A percentile compares a stretch with the other conserved stretches of the same genome.
These are phyloP conservation scores for Xenoacremonium recifei DNA, from an alignment of 2,329 filamentous ascomycete genomes.

Conservation along the genomic window DNA sequence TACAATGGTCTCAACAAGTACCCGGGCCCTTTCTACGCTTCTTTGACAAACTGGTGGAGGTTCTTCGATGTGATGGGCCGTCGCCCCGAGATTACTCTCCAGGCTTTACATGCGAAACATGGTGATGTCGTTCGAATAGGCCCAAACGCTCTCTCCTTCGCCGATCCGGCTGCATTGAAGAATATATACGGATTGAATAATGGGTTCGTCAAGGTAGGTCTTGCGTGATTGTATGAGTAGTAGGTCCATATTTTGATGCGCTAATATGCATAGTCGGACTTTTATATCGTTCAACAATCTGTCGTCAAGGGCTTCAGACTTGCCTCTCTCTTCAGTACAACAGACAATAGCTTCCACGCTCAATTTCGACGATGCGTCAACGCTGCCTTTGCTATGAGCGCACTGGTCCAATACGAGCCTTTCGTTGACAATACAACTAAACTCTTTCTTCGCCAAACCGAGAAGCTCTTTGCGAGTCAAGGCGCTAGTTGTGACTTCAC, in stretches of 20 bases:
- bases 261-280: conserved; percentile 13
- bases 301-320: conserved; percentile 25
- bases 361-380: conserved; percentile 37
- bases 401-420: conserved; percentile 36
- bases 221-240: no score
- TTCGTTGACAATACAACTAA: conserved; percentile 32
- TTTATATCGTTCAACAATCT: conserved; percentile 28
- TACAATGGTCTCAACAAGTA: no score
- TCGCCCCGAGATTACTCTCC: no score
- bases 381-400: conserved; percentile 39
- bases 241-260: not conserved
- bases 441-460: conserved; percentile 12
- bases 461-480: conserved; percentile 5
- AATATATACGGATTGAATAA: conserved; percentile 7
- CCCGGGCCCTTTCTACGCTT: no score
- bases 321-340: conserved; percentile 35
- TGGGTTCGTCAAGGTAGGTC: conserved; percentile 6
- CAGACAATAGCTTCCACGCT: conserved; percentile 39
- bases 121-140: conserved; percentile 10
- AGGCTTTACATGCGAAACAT: conserved; percentile 11
- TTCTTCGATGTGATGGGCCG: no score
- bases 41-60: no score
- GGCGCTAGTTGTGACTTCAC: conserved; percentile 50
- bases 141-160: conserved; percentile 6
- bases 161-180: conserved; percentile 5